Percentiles rank a stretch among this genome's conserved stretches.
These are phyloP conservation scores for Yamadazyma songkhlaensis DNA, from an alignment of 1,139 yeast species.

Conservation along the genomic window DNA sequence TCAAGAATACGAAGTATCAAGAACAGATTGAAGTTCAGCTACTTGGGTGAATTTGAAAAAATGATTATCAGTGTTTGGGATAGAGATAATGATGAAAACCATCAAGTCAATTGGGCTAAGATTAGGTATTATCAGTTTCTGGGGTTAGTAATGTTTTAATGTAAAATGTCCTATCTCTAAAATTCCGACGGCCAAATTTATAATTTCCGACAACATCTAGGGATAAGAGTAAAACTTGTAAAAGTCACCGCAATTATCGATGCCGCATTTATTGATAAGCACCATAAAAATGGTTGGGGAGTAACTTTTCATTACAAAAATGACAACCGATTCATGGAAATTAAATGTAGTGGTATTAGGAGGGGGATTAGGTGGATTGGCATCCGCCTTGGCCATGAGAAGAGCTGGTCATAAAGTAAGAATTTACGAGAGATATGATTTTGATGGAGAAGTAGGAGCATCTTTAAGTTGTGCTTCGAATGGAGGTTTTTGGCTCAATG, in stretches of 20 bases:
- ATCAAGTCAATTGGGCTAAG: slow-evolving; percentile 20
- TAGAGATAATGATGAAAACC: slow-evolving; percentile 15
- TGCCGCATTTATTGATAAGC: too few species aligned
- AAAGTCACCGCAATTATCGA: too few species aligned
- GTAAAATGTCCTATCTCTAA: too few species aligned
- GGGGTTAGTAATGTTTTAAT: slow-evolving; percentile 22
- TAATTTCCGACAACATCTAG: too few species aligned
- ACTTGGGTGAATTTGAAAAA: slow-evolving; percentile 18
- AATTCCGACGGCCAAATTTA: too few species aligned
- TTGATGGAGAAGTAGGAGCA: slow-evolving; percentile 40
- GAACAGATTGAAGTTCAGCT: slow-evolving; percentile 16
- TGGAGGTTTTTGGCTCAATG: slow-evolving; percentile 14
- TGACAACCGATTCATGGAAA: slow-evolving; percentile 12
- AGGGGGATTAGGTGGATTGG: slow-evolving; percentile 39
- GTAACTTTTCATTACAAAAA: too few species aligned
- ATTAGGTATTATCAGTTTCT: slow-evolving; percentile 18
- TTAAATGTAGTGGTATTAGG: slow-evolving; percentile 26
- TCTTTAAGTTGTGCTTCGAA: slow-evolving; percentile 18
- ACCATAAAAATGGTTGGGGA: too few species aligned
- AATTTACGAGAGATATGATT: slow-evolving; percentile 28
- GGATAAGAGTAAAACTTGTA: too few species aligned
- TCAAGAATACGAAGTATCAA: slow-evolving; percentile 14
- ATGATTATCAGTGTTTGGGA: slow-evolving; percentile 17
- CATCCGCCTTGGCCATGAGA: slow-evolving; percentile 31
- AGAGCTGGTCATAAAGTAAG: slow-evolving; percentile 31